A percentile compares a stretch with the other conserved stretches of the same genome.
Conservation (phyloP, 441 rosid genomes). For the Monsonia emarginata region DNA sequence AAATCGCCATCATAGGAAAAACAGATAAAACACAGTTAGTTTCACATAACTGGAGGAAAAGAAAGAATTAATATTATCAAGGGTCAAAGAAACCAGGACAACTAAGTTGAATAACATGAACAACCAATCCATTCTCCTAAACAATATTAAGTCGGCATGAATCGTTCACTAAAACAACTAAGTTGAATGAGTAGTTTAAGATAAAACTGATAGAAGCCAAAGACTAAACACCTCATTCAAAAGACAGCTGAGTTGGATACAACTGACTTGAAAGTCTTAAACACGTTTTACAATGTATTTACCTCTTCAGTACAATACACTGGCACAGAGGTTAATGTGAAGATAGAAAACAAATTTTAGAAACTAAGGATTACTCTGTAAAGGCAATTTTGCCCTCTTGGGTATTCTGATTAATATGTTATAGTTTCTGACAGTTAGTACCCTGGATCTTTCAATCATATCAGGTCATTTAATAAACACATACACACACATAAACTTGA, state of each 20-base stretch:
- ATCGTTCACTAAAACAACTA: too few species aligned
- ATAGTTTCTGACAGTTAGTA: neutral
- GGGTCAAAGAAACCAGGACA: neutral
- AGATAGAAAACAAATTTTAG: neutral
- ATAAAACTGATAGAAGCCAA: neutral
- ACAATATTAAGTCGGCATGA: too few species aligned
- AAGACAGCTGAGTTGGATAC: neutral
- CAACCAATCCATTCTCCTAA: too few species aligned
- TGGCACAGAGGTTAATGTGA: neutral
- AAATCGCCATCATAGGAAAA: constrained; percentile 16
- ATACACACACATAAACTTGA: neutral
- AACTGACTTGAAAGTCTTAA: neutral
- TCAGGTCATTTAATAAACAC: neutral
- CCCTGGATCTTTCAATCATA: neutral
- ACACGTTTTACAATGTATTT: neutral
- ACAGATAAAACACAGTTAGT: constrained; percentile 8
- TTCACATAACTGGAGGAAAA: constrained; percentile 6
- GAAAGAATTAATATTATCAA: neutral
- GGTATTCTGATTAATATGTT: neutral
- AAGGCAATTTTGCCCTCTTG: neutral
- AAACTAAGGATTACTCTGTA: neutral
- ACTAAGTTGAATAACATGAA: too few species aligned
- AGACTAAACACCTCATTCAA: neutral
- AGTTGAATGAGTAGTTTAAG: neutral
- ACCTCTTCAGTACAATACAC: neutral